Conservation (phyloP, 768 basidiomycete species). For the Auricularia auricula-judae region DNA sequence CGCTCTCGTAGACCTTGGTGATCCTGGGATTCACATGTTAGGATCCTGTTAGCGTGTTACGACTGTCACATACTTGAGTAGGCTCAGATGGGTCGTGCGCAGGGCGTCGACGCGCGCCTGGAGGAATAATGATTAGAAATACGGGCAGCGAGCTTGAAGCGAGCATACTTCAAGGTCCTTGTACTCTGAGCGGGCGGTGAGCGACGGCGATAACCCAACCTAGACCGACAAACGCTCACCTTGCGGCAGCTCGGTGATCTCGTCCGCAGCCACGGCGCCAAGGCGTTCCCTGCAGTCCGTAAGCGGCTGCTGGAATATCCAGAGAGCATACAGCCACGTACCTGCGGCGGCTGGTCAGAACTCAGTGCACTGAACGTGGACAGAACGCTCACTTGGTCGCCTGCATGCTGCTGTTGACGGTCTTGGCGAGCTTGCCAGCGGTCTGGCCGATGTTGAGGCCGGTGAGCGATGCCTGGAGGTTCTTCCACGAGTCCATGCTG, state of each 20-base stretch:
- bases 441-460: conserved; percentile 64
- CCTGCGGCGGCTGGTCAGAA: not conserved
- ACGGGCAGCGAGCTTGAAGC: too few species aligned
- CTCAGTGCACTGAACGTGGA: not conserved
- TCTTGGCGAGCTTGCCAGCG: conserved; percentile 66
- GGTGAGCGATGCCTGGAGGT: conserved; percentile 24
- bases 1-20: conserved; percentile 78
- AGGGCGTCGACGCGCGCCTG: conserved; percentile 81
- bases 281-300: conserved; percentile 51
- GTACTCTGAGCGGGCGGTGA: conserved; percentile 55
- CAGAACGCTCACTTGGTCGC: conserved; percentile 40
- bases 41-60: not conserved
- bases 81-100: conserved; percentile 55
- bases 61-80: conserved; percentile 56
- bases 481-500: conserved; percentile 49
- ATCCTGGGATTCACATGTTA: conserved; percentile 36
- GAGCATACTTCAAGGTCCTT: conserved; percentile 64
- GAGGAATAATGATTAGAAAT: not conserved
- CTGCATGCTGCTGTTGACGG: conserved; percentile 73
- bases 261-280: conserved; percentile 80
- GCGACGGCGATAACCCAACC: not conserved
- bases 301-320: not conserved
- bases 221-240: conserved; percentile 29
- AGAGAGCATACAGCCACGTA: not conserved
- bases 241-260: conserved; percentile 89